These are phyloP conservation scores for Brasenia schreberi DNA, from an alignment of 164 flowering plant genomes.

Conservation along the genomic window DNA sequence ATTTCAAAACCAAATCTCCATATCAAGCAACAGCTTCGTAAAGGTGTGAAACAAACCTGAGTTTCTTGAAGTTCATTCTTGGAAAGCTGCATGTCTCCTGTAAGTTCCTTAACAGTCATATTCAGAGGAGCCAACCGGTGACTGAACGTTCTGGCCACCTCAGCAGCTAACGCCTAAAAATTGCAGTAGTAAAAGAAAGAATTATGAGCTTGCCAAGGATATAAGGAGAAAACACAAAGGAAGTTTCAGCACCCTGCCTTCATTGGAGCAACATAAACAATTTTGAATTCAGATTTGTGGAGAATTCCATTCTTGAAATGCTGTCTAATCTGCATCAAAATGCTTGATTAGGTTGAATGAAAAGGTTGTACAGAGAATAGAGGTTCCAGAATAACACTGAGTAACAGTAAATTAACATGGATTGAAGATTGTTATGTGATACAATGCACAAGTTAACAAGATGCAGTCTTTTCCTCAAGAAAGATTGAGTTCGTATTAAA, in stretches of 20 bases:
- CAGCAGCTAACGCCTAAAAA: constrained; percentile 90
- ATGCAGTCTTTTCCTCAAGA: no score
- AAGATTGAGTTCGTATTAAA: no score
- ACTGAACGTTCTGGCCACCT: constrained; percentile 84
- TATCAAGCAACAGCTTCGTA: constrained; percentile 2
- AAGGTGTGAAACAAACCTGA: constrained; percentile 41
- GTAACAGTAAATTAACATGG: no score
- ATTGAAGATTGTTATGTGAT: no score
- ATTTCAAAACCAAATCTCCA: neutral
- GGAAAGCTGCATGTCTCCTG: constrained; percentile 97
- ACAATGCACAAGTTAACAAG: no score
- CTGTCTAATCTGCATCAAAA: constrained; percentile 62
- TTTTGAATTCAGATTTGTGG: constrained; percentile 87
- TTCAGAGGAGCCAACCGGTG: constrained; percentile 84
- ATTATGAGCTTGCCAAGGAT: neutral
- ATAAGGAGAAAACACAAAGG: neutral
- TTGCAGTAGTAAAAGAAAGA: neutral
- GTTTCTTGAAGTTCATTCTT: constrained; percentile 89
- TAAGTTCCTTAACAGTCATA: constrained; percentile 84
- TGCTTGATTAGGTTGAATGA: constrained; percentile 3
- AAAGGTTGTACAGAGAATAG: neutral
- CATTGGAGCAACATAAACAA: constrained; percentile 99
- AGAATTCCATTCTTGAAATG: constrained; percentile 90
- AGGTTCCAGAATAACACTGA: no score
- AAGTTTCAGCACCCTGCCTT: constrained; percentile 37